These are phyloP conservation scores for Lotus japonicus DNA, from an alignment of 306 rosid species.

Conservation along the genomic window DNA sequence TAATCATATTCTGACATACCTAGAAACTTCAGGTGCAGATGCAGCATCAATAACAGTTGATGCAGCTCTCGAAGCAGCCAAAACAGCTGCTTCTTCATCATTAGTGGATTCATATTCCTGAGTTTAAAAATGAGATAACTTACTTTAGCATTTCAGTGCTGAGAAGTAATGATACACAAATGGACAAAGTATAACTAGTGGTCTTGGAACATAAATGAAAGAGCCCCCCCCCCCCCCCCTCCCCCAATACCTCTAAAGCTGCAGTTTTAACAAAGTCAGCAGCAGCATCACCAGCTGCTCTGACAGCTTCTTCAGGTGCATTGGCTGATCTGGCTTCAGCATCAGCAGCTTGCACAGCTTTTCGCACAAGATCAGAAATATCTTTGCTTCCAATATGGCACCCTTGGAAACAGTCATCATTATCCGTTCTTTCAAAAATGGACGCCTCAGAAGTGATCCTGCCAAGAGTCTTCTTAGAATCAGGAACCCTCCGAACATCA, in stretches of 20 bases:
- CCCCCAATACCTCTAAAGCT: conserved; percentile 90
- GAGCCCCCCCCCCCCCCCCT: neutral
- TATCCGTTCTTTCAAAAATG: conserved; percentile 64
- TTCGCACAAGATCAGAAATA: conserved; percentile 64
- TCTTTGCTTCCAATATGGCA: conserved; percentile 77
- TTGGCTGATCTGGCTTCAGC: conserved; percentile 89
- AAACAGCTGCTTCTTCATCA: conserved; percentile 74
- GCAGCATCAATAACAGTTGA: conserved; percentile 93
- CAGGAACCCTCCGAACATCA: conserved; percentile 53
- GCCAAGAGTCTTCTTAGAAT: conserved; percentile 45
- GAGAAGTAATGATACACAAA: neutral
- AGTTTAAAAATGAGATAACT: conserved; percentile 16
- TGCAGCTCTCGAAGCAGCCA: conserved; percentile 89
- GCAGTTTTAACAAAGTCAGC: conserved; percentile 94
- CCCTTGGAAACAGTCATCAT: conserved; percentile 75
- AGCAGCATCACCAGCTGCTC: conserved; percentile 96
- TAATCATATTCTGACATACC: conserved; percentile 39
- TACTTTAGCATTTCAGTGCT: neutral
- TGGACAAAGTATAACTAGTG: neutral
- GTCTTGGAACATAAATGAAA: neutral
- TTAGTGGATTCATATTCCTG: conserved; percentile 66
- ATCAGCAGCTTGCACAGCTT: conserved; percentile 86
- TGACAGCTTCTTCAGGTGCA: conserved; percentile 93
- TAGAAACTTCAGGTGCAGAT: conserved; percentile 72
- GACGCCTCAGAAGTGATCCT: conserved; percentile 37